These are phyloP conservation scores for Hirsutella minnesotensis DNA, from an alignment of 2,329 filamentous ascomycete species.

Conservation along the genomic window DNA sequence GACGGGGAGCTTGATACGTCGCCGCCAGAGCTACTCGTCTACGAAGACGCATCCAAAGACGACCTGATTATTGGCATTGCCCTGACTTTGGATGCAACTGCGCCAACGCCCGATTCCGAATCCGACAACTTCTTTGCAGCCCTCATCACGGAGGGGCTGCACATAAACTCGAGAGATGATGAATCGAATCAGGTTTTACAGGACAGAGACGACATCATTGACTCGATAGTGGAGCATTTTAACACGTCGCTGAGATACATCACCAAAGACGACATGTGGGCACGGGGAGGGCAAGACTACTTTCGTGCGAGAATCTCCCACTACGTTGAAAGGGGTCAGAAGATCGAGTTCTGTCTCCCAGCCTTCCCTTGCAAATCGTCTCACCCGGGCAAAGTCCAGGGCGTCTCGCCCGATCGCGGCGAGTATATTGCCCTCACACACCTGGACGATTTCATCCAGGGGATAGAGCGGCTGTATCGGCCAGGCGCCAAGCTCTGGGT, in stretches of 20 bases:
- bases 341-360: conserved; percentile 19
- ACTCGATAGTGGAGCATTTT: conserved; percentile 10
- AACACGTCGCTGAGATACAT: conserved; percentile 13
- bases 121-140: conserved; percentile 4
- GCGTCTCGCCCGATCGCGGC: conserved; percentile 19
- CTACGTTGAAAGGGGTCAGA: conserved; percentile 10
- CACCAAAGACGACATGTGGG: conserved; percentile 12
- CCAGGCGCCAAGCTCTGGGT: conserved; percentile 23
- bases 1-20: neutral
- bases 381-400: conserved; percentile 20
- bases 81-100: neutral
- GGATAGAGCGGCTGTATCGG: conserved; percentile 17
- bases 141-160: neutral
- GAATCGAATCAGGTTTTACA: neutral
- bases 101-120: neutral
- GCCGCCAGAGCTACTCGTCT: neutral
- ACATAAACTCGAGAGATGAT: neutral
- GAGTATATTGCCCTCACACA: conserved; percentile 20
- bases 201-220: conserved; percentile 1
- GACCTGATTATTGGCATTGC: conserved; percentile 2
- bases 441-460: conserved; percentile 16
- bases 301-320: conserved; percentile 11
- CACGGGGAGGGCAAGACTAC: conserved; percentile 7
- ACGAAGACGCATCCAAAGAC: neutral
- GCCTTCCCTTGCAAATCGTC: conserved; percentile 29